Percentiles rank a stretch among this genome's conserved stretches.
Evolutionary conservation across 306 rosid species (phyloP).

Genomic region (Gastrolobium bilobum): DNA sequence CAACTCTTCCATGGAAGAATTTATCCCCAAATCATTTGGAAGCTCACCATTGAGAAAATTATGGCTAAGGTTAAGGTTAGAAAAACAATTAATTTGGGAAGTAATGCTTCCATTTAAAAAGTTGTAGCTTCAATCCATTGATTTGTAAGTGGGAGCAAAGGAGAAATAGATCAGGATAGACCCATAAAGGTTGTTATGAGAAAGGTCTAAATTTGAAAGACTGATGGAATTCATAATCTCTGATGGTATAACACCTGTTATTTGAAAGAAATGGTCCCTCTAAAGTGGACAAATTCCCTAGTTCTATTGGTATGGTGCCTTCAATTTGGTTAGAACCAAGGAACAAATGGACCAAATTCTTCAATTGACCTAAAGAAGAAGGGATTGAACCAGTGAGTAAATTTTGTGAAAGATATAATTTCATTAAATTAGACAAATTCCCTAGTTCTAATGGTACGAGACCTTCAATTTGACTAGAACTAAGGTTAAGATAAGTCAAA

Average conservation of each 20-base stretch:
- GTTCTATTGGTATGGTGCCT: not conserved
- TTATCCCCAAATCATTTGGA: not conserved
- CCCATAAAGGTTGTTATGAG: not conserved
- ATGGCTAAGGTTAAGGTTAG: not conserved
- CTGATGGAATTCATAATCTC: not conserved
- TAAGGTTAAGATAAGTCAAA: not conserved
- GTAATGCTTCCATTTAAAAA: constrained; percentile 10
- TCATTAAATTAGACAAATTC: too few relatives aligned
- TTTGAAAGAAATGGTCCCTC: not conserved
- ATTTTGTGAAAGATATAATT: too few relatives aligned
- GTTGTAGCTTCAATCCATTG: constrained; percentile 6
- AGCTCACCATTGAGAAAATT: not conserved
- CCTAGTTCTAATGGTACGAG: not conserved
- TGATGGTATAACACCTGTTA: constrained; percentile 27
- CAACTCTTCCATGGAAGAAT: not conserved
- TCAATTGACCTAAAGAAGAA: not conserved
- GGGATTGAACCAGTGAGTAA: not conserved
- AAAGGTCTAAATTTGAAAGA: not conserved
- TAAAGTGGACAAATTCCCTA: not conserved
- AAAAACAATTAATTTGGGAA: not conserved
- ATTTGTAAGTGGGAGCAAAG: not conserved
- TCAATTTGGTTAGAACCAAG: not conserved
- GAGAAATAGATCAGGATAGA: not conserved
- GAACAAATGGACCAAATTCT: not conserved
- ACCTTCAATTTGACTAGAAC: not conserved